phyloP scores from a whole-genome alignment of 108 stramenopile genomes.

The Cyclostephanos tholiformis region DNA sequence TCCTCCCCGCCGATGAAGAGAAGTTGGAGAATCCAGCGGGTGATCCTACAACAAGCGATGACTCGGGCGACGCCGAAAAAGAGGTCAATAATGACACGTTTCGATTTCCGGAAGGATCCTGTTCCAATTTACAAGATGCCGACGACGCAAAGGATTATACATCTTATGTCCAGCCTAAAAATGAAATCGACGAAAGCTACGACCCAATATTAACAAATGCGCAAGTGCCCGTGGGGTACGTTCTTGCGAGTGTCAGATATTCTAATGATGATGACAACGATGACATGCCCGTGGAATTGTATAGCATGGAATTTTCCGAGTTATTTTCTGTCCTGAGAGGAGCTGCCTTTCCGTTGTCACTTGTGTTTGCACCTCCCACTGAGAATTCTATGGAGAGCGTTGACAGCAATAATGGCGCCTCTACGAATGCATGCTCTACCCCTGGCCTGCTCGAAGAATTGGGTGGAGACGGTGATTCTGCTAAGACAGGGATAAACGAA shows the following conservation, averaged over 20 bases:
- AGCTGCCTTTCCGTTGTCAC: conserved; percentile 23
- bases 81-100: not conserved
- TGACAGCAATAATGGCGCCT: not conserved
- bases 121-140: conserved; percentile 4
- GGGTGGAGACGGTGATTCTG: not conserved
- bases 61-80: not conserved
- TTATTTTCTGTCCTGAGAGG: conserved; percentile 25
- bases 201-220: not conserved
- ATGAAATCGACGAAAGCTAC: not conserved
- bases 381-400: not conserved
- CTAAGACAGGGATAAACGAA: not conserved
- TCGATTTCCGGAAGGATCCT: not conserved
- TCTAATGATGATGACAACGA: not conserved
- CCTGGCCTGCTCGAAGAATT: not conserved
- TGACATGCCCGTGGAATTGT: conserved; percentile 10
- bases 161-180: not conserved
- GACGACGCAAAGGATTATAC: not conserved
- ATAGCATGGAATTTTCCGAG: conserved; percentile 25
- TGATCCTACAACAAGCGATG: not conserved
- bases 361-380: conserved; percentile 17
- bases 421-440: not conserved
- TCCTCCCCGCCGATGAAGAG: not conserved
- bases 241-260: conserved; percentile 16
- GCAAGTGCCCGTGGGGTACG: conserved; percentile 32
- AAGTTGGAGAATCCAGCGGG: not conserved